Evolutionary conservation across 2,329 filamentous ascomycete species (phyloP), one percentile per base, ranked within the genome.

Genomic region (Huntiella moniliformis): DNA sequence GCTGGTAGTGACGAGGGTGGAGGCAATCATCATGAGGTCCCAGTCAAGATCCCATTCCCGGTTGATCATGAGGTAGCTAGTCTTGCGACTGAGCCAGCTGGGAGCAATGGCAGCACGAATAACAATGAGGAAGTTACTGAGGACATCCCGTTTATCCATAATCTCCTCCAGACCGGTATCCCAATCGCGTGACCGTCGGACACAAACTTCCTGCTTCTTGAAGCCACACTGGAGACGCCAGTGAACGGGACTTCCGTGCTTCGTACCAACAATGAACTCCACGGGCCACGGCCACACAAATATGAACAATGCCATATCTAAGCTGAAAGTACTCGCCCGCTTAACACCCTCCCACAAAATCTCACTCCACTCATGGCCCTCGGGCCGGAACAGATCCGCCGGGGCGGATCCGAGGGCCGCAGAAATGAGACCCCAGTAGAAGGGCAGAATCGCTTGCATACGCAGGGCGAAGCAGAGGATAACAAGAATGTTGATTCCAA

Each of bases 31-130:
- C 83, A 95, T 95, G 15, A 71, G 70, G 40, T 69, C 68, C 71
- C 87, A 95, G 58, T 94, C 86, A 50, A 95, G 65, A 59, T 93
- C 82, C 79, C 85, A 96, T 51, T 85, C 73, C 51, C 71, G 73
- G 57, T 87, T 82, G 68, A 93, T 82, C 53, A 91, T 77, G 52
- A 92, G 63, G 57, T 92, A 93, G 15, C 85, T 86, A 28, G 86
- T 94, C 70, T 92, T 94, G 54, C 76, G 70, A 53, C 71, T 66
- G 54, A 88, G 66, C 44, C 77, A 67, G 54, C 74, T 63, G 16
- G 76, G 71, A 12, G 78, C 70, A 3, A 87, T 79, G 2, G 84
- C 87, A 2, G 74, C 70, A 51, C 77, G 61, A 39, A 93, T 62
- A 49, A 74, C 68, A 10, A 67, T 67, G 53, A 77, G 67, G 54